phyloP scores from a whole-genome alignment of 1,139 yeast species.

The Blastobotrys persicus region DNA sequence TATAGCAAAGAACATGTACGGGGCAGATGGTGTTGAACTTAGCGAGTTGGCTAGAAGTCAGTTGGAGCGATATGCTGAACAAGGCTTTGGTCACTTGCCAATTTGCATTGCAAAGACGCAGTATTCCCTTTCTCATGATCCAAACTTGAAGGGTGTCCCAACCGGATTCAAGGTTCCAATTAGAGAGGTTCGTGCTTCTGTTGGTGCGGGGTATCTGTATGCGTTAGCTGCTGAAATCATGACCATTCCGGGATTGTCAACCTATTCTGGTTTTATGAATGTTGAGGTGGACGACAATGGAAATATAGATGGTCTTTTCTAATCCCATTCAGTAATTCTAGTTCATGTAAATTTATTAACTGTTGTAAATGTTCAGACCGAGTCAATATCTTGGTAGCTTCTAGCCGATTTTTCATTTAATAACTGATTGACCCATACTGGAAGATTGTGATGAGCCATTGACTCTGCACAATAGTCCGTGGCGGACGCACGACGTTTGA shows the following conservation, averaged over 20 bases:
- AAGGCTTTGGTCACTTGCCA: slow-evolving; percentile 90
- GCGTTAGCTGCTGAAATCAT: slow-evolving; percentile 97
- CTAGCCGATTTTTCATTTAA: too few relatives aligned
- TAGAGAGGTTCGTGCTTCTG: slow-evolving; percentile 88
- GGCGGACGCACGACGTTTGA: too few relatives aligned
- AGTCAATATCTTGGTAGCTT: too few relatives aligned
- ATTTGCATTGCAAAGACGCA: slow-evolving; percentile 98
- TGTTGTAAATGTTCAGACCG: too few relatives aligned
- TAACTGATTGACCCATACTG: too few relatives aligned
- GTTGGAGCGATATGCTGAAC: slow-evolving; percentile 77
- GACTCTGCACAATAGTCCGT: too few relatives aligned
- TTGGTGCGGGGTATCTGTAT: slow-evolving; percentile 95
- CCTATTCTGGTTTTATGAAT: slow-evolving; percentile 95
- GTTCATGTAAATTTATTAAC: too few relatives aligned
- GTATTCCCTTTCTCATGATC: slow-evolving; percentile 93
- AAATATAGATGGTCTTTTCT: slow-evolving; percentile 92
- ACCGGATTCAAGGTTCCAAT: slow-evolving; percentile 93
- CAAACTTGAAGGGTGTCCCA: slow-evolving; percentile 91
- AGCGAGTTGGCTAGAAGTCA: slow-evolving; percentile 82
- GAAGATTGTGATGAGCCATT: too few relatives aligned
- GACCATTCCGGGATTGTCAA: slow-evolving; percentile 97
- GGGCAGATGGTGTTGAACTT: slow-evolving; percentile 87
- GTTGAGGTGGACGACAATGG: slow-evolving; percentile 92
- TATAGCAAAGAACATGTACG: slow-evolving; percentile 91
- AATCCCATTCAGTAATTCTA: too few relatives aligned